These are phyloP conservation scores for Lasiodiplodia citricola DNA, from an alignment of 2,329 filamentous ascomycete species.

Conservation along the genomic window DNA sequence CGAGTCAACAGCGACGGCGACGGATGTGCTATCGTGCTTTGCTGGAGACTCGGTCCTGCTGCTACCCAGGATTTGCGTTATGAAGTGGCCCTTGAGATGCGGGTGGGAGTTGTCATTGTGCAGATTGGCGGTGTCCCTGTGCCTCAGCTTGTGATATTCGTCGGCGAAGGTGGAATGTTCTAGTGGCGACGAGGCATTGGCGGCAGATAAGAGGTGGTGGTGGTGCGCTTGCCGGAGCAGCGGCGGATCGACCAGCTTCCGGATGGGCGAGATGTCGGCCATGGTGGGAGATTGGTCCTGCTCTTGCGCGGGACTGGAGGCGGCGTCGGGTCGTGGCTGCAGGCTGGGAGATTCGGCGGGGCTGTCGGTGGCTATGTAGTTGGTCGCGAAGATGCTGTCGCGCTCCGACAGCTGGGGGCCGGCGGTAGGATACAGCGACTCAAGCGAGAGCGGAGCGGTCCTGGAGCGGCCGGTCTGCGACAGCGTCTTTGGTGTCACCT, in stretches of 20 bases:
- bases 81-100: slow-evolving; percentile 42
- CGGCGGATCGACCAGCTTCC: slow-evolving; percentile 41
- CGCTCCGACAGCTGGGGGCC: slow-evolving; percentile 64
- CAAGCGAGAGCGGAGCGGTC: slow-evolving; percentile 42
- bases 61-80: slow-evolving; percentile 30
- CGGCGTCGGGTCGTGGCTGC: slow-evolving; percentile 41
- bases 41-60: slow-evolving; percentile 33
- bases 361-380: slow-evolving; percentile 60
- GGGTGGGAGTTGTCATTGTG: slow-evolving; percentile 39
- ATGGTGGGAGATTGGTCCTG: slow-evolving; percentile 37
- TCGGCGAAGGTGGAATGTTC: slow-evolving; percentile 24
- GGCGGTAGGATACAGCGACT: slow-evolving; percentile 44
- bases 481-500: slow-evolving; percentile 42
- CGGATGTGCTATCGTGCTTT: slow-evolving; percentile 37
- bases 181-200: slow-evolving; percentile 25
- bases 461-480: slow-evolving; percentile 45
- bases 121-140: slow-evolving; percentile 17
- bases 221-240: slow-evolving; percentile 40
- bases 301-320: slow-evolving; percentile 28
- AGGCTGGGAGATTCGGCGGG: slow-evolving; percentile 45
- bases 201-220: slow-evolving; percentile 34
- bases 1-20: slow-evolving; percentile 41
- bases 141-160: slow-evolving; percentile 23
- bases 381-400: slow-evolving; percentile 68
- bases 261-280: slow-evolving; percentile 38